phyloP scores from a whole-genome alignment of 2,329 filamentous ascomycete genomes.

The Pestalotiopsis fici region DNA sequence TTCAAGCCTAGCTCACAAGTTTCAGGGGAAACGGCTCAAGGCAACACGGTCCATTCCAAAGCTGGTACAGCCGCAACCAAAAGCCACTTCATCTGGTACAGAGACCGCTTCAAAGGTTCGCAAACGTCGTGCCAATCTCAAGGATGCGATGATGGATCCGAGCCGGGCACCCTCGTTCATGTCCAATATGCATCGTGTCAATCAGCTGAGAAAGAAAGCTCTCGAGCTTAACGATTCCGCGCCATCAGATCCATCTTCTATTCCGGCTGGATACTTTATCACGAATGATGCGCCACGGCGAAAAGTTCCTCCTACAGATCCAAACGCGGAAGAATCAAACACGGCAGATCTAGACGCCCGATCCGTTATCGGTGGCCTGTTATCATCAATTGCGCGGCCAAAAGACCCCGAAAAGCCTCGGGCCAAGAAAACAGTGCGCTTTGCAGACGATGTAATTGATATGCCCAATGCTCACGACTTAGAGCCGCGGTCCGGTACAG shows the following conservation, averaged over 20 bases:
- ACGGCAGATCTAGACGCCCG: not conserved
- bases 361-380: not conserved
- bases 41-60: slow-evolving; percentile 22
- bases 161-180: slow-evolving; percentile 43
- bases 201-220: slow-evolving; percentile 41
- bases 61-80: not conserved
- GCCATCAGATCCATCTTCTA: slow-evolving; percentile 36
- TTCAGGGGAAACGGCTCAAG: slow-evolving; percentile 14
- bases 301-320: not conserved
- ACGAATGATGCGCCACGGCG: slow-evolving; percentile 15
- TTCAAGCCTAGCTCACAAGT: slow-evolving; percentile 20
- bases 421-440: slow-evolving; percentile 9
- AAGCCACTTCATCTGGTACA: not conserved
- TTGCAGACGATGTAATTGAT: slow-evolving; percentile 2
- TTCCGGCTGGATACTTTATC: slow-evolving; percentile 29
- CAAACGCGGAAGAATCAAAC: not conserved
- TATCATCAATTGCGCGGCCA: not conserved
- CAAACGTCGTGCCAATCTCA: slow-evolving; percentile 31
- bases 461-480: not conserved
- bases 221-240: slow-evolving; percentile 45
- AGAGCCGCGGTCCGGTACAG: not conserved
- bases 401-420: slow-evolving; percentile 4
- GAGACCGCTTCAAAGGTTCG: not conserved
- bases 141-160: slow-evolving; percentile 40
- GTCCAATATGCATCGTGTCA: slow-evolving; percentile 33